Evolutionary conservation across 2,329 filamentous ascomycete genomes (phyloP), one percentile per base, ranked within the genome.

Genomic region (Stemphylium lycopersici): DNA sequence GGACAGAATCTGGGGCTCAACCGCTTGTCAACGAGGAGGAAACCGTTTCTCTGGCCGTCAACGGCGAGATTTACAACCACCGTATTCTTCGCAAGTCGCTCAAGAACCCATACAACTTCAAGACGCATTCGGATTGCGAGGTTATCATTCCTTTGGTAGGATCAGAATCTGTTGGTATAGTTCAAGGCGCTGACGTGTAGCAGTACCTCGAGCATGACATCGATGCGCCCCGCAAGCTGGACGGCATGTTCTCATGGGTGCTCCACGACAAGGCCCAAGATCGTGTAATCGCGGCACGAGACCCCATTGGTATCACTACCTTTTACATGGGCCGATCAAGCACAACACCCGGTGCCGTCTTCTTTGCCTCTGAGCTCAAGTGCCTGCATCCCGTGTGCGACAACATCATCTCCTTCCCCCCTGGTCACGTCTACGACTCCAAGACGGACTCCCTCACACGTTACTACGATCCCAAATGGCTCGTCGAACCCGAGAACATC

Each of bases 21-120:
- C 95, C 95, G 62, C 84, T 99, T 64, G 89, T 93, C 82, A 98
- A 92, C 82, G 87, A 91, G 66, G 93, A 98, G 76, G 89, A 87
- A 63, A 89, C 84, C 69, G 88, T 99, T 70, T 88, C 93, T 62
- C 87, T 99, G 58, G 93, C 95, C 63, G 95, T 98, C 86, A 99
- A 99, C 79, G 95, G 95, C 79, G 95, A 99, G 78, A 99, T 99
- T 76, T 99, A 99, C 85, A 99, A 99, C 87, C 95, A 99, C 81
- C 90, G 93, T 75, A 86, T 96, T 71, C 84, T 99, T 72, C 89
- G 95, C 75, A 98, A 97, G 81, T 82, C 83, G 68, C 82, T 97
- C 69, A 91, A 91, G 79, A 86, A 82, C 56, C 85, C 87, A 33
- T 97, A 97, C 79, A 88, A 93, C 78, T 99, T 98, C 87, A 97